Percentiles rank a stretch among this genome's conserved stretches.
These are phyloP conservation scores for Serendipita sp. DNA, from an alignment of 1,284 basidiomycete species.

Conservation along the genomic window DNA sequence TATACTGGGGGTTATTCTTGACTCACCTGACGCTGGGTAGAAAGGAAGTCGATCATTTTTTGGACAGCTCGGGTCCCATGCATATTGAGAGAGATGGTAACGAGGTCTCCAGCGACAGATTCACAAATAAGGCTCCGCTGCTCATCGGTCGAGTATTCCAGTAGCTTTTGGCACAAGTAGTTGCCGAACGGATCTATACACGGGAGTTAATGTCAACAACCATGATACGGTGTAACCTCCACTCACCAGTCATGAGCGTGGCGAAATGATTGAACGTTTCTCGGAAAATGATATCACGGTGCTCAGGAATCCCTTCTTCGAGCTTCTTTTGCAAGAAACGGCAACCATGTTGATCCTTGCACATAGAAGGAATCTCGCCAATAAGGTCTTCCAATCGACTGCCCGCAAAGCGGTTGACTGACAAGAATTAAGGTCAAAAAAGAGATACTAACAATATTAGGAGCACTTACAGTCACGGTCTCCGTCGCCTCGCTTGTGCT, in stretches of 20 bases:
- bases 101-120: slow-evolving; percentile 91
- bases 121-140: slow-evolving; percentile 96
- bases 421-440: slow-evolving; percentile 8
- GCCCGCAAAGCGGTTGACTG: slow-evolving; percentile 88
- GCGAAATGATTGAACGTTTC: slow-evolving; percentile 98
- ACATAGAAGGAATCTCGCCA: slow-evolving; percentile 84
- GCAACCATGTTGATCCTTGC: slow-evolving; percentile 99
- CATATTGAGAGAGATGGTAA: slow-evolving; percentile 99
- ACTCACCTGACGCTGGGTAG: slow-evolving; percentile 82
- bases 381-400: slow-evolving; percentile 90
- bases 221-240: background rate
- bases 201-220: slow-evolving; percentile 4
- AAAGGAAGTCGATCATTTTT: slow-evolving; percentile 99
- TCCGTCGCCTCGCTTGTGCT: slow-evolving; percentile 85
- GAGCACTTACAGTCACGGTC: slow-evolving; percentile 62
- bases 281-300: slow-evolving; percentile 98
- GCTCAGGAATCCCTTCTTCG: slow-evolving; percentile 86
- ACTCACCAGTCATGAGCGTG: slow-evolving; percentile 87
- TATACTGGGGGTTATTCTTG: slow-evolving; percentile 9
- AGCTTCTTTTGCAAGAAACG: slow-evolving; percentile 98
- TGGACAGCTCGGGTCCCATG: slow-evolving; percentile 98
- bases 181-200: slow-evolving; percentile 92
- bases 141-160: slow-evolving; percentile 96
- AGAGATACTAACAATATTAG: background rate
- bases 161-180: slow-evolving; percentile 95